phyloP scores from a whole-genome alignment of 2,329 filamentous ascomycete species.

The Penicillium sp. region DNA sequence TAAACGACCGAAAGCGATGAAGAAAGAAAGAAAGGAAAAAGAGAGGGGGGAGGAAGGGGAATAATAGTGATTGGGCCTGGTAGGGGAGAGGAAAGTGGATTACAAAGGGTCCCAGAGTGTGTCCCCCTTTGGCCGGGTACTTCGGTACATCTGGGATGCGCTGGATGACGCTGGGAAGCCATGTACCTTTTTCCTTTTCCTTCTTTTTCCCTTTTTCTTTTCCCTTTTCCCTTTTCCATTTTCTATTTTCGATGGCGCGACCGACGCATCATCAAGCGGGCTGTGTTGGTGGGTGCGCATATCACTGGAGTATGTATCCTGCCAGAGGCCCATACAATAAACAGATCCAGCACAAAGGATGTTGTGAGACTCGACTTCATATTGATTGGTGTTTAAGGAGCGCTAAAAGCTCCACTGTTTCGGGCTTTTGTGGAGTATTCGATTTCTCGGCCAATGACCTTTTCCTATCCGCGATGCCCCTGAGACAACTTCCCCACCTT shows the following conservation, averaged over 20 bases:
- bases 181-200: background rate
- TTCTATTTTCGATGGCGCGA: background rate
- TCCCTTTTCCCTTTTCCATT: background rate
- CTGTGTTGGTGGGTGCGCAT: conserved; percentile 16
- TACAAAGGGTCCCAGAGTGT: background rate
- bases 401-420: conserved; percentile 5
- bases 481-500: conserved; percentile 2
- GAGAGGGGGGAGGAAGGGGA: conserved; percentile 5
- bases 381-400: conserved; percentile 5
- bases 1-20: conserved; percentile 2
- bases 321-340: conserved; percentile 2
- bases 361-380: conserved; percentile 6
- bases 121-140: background rate
- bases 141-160: background rate
- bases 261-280: conserved; percentile 21
- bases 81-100: background rate
- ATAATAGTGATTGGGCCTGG: conserved; percentile 5
- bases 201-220: background rate
- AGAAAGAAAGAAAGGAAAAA: conserved; percentile 6
- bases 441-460: conserved; percentile 5
- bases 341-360: conserved; percentile 1
- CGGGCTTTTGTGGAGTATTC: conserved; percentile 1
- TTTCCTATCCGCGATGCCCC: background rate
- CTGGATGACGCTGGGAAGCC: background rate
- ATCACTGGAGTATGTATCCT: conserved; percentile 8